Evolutionary conservation across 1,139 yeast genomes (phyloP), one percentile per base, ranked within the genome.

Genomic region (Arxiozyma slooffiae): DNA sequence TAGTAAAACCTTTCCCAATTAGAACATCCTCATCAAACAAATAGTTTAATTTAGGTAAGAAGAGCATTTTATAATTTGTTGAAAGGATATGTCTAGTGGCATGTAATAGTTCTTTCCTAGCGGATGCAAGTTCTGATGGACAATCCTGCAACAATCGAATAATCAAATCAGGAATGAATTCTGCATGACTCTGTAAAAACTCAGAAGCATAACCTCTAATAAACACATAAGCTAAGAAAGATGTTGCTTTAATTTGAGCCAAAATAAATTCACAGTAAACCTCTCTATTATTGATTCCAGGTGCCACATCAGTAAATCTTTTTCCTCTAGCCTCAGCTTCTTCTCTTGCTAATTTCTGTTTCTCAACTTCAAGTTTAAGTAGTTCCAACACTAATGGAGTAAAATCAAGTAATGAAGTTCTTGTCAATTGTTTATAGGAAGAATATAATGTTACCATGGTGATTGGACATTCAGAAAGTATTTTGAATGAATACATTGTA

Each of bases 221-320:
- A 57, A 84, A 82, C 1, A 90, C 89, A 66, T 90, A 94, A 0
- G 98, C 97, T 62, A 94, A 73, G 59, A 94, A 92, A 0, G 97
- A 88, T 50, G 96, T 94, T 1, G 97, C 96, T 66, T 94, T 94
- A 41, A 94, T 96, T 68, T 94, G 99, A n/a, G 96, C 94, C 41
- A 87, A 72, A 20, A 92, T 82, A 61, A 92, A 87, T 59, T 94
- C 98, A 54, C 94, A 86, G 68, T 84, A 92, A 0, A 87, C 84
- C 20, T 81, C 76, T 59, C 96, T 77, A 62, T 87, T 87, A 51
- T 78, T 79, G 55, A 92, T 84, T n/a, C 79, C 78, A 1, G 94
- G 85, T 1, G 82, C 73, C 23, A 76, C 74, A 0, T 79, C 71
- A 0, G 81, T 77, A 50, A 75, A 74, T 48, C 75, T 69, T 53